phyloP scores from a whole-genome alignment of 2,329 filamentous ascomycete species.

The Akanthomyces uredinophilus region DNA sequence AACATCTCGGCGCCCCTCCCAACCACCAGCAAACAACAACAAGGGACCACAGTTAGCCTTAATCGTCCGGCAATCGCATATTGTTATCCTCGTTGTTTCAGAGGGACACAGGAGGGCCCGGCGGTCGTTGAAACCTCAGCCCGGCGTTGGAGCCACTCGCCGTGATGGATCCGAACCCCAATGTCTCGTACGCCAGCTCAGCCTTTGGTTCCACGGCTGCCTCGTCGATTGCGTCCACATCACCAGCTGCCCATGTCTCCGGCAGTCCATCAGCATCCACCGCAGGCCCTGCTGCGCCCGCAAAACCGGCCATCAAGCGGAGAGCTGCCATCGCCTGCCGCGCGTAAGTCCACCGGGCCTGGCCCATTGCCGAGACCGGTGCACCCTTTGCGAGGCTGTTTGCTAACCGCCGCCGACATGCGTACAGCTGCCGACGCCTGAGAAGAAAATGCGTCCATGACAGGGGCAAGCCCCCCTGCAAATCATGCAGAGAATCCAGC shows the following conservation, averaged over 20 bases:
- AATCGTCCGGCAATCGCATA: not conserved
- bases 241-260: conserved; percentile 6
- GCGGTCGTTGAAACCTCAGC: not conserved
- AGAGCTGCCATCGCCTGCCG: conserved; percentile 49
- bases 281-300: not conserved
- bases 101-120: not conserved
- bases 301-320: conserved; percentile 36
- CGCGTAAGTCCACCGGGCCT: conserved; percentile 34
- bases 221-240: conserved; percentile 10
- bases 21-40: conserved; percentile 4
- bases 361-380: conserved; percentile 1
- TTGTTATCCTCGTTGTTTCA: not conserved
- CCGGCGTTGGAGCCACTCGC: not conserved
- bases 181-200: conserved; percentile 1
- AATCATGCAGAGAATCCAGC: conserved; percentile 47
- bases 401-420: not conserved
- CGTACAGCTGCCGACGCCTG: conserved; percentile 47
- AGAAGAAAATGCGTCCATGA: conserved; percentile 52
- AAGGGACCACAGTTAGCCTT: conserved; percentile 8
- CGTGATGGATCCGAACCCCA: conserved; percentile 7
- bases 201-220: conserved; percentile 1
- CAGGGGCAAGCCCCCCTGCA: conserved; percentile 44
- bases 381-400: not conserved
- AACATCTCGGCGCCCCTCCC: conserved; percentile 5
- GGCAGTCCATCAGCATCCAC: conserved; percentile 4